Evolutionary conservation across 805 yeast species (phyloP).

Genomic region (Zygosaccharomyces gambellarensis): DNA sequence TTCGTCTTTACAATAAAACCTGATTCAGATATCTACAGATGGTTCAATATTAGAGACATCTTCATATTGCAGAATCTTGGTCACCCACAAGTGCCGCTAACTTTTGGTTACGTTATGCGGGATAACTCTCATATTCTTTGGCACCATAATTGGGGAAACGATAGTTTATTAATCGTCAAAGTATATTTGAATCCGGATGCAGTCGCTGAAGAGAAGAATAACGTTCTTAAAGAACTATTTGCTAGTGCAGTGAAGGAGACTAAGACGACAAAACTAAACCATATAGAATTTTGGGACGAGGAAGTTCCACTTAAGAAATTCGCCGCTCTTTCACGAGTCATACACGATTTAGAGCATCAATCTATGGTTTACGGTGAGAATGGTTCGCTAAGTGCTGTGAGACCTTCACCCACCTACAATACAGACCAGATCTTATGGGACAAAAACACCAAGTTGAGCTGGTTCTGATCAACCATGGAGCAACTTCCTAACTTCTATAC

Average conservation of each 20-base stretch:
- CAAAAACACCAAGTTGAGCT: conserved; percentile 43
- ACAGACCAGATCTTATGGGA: conserved; percentile 36
- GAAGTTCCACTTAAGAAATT: conserved; percentile 31
- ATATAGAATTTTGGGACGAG: conserved; percentile 40
- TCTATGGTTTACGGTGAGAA: conserved; percentile 26
- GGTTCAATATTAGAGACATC: conserved; percentile 41
- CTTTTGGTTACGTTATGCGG: conserved; percentile 32
- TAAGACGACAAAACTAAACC: conserved; percentile 21
- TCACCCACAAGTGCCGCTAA: conserved; percentile 11
- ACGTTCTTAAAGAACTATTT: conserved; percentile 28
- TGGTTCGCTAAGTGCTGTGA: conserved; percentile 40
- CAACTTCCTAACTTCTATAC: not conserved
- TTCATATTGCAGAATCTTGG: conserved; percentile 30
- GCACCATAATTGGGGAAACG: conserved; percentile 41
- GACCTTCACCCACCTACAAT: conserved; percentile 29
- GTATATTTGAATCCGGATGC: conserved; percentile 18
- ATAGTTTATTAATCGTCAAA: conserved; percentile 29
- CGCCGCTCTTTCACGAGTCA: conserved; percentile 18
- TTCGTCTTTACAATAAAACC: conserved; percentile 37
- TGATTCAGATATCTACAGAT: conserved; percentile 35
- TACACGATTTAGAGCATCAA: conserved; percentile 25
- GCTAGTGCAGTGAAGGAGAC: conserved; percentile 37
- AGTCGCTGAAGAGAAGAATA: conserved; percentile 10
- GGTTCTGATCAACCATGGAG: conserved; percentile 37
- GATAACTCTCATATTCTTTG: conserved; percentile 40